A percentile compares a stretch with the other conserved stretches of the same genome.
Conservation (phyloP, 179 eudicot genomes). For the Silene coronaria region DNA sequence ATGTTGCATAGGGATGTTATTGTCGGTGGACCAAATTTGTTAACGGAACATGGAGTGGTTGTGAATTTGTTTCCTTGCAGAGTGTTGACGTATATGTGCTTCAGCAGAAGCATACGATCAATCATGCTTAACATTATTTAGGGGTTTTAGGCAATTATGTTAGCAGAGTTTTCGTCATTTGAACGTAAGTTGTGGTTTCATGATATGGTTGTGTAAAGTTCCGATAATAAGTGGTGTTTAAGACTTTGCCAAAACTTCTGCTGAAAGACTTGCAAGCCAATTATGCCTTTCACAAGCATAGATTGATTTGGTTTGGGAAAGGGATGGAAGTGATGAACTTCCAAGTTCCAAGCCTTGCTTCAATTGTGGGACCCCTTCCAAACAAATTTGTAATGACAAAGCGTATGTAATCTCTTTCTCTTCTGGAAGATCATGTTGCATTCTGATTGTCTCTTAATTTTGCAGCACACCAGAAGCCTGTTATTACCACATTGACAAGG, state of each 20-base stretch:
- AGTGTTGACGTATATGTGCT: not conserved
- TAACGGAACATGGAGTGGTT: not conserved
- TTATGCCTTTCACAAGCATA: not conserved
- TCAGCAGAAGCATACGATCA: not conserved
- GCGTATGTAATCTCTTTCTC: not conserved
- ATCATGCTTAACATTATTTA: not conserved
- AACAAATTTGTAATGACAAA: not conserved
- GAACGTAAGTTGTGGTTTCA: not conserved
- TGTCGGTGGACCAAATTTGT: not conserved
- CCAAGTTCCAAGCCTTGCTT: constrained; percentile 1
- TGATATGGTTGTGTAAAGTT: not conserved
- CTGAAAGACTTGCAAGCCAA: not conserved
- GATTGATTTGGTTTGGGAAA: not conserved
- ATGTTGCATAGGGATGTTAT: not conserved
- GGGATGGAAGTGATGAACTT: constrained; percentile 3
- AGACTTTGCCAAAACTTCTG: not conserved
- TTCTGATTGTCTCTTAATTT: constrained; percentile 12
- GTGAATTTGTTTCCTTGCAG: not conserved
- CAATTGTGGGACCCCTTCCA: not conserved
- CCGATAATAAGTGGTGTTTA: not conserved
- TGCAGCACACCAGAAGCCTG: constrained; percentile 78
- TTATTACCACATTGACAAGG: constrained; percentile 70
- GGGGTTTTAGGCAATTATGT: not conserved
- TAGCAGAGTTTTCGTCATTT: not conserved
- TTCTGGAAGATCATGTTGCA: not conserved